phyloP scores from a whole-genome alignment of 768 basidiomycete genomes.

The Coprinopsis marcescibilis region DNA sequence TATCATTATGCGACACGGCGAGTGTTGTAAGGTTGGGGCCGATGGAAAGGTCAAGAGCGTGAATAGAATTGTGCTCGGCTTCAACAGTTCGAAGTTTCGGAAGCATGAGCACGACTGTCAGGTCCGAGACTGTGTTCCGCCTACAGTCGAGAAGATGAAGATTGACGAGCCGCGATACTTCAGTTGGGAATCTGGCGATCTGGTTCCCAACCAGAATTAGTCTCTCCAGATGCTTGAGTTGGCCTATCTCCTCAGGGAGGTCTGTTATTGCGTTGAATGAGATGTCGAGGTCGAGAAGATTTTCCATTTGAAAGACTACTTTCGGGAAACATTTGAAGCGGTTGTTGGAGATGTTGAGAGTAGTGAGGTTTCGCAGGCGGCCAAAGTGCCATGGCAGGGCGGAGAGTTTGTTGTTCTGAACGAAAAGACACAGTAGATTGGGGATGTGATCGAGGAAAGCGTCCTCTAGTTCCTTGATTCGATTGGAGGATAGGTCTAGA shows the following conservation, averaged over 20 bases:
- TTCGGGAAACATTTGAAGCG: constrained; percentile 74
- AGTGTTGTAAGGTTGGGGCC: constrained; percentile 62
- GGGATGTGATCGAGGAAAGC: constrained; percentile 75
- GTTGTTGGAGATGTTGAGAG: constrained; percentile 94
- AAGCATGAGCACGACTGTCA: constrained; percentile 61
- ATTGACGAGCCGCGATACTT: constrained; percentile 47
- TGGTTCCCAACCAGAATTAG: constrained; percentile 86
- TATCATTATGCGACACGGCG: constrained; percentile 83
- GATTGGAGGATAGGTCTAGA: constrained; percentile 87
- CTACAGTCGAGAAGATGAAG: constrained; percentile 78
- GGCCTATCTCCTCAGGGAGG: constrained; percentile 75
- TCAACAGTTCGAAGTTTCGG: constrained; percentile 62
- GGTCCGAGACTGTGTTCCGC: constrained; percentile 75
- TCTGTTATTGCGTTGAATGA: constrained; percentile 89
- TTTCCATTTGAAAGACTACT: constrained; percentile 66
- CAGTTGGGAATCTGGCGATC: constrained; percentile 63
- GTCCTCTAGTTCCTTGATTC: constrained; percentile 84
- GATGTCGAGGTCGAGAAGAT: constrained; percentile 81
- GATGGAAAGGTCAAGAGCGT: constrained; percentile 72
- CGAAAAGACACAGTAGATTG: constrained; percentile 58
- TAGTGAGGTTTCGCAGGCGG: constrained; percentile 60
- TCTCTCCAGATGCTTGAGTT: constrained; percentile 59
- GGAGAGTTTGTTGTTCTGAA: constrained; percentile 91
- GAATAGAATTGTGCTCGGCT: constrained; percentile 80
- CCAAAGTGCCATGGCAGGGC: constrained; percentile 83